phyloP scores from a whole-genome alignment of 2,329 filamentous ascomycete species.

The Exophiala sp. region DNA sequence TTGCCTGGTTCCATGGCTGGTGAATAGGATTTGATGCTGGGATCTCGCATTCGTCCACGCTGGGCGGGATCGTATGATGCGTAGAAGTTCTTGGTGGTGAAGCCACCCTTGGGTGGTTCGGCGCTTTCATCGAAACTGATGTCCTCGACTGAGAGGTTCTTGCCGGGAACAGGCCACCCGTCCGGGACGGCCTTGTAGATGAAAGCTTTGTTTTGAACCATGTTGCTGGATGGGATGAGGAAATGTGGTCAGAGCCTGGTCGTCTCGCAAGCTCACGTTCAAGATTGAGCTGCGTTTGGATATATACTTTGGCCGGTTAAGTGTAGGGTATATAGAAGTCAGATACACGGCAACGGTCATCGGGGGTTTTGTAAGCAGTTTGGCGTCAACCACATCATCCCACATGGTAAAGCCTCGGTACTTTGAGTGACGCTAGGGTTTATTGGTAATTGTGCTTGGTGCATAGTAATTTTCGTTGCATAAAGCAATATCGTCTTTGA shows the following conservation, averaged over 20 bases:
- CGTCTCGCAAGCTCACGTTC: background rate
- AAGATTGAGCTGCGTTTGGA: no score
- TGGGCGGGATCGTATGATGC: constrained; percentile 74
- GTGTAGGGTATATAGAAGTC: no score
- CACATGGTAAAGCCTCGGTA: no score
- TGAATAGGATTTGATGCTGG: constrained; percentile 60
- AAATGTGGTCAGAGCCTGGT: background rate
- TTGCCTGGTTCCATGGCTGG: constrained; percentile 56
- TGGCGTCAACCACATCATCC: no score
- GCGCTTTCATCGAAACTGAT: constrained; percentile 64
- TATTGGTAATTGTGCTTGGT: no score
- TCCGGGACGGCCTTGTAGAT: constrained; percentile 68
- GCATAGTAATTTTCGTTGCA: no score
- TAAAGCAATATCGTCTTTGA: no score
- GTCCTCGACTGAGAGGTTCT: constrained; percentile 67
- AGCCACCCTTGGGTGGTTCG: constrained; percentile 52
- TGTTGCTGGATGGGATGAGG: background rate
- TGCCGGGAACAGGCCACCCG: constrained; percentile 64
- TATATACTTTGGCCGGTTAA: no score
- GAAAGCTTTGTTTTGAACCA: constrained; percentile 64
- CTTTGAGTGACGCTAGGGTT: no score
- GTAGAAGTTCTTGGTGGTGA: constrained; percentile 65
- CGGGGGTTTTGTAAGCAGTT: no score
- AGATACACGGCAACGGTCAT: no score
- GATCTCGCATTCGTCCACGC: constrained; percentile 66